Evolutionary conservation across 257 asterid genomes (phyloP).

Genomic region (Nicotiana noctiflora): DNA sequence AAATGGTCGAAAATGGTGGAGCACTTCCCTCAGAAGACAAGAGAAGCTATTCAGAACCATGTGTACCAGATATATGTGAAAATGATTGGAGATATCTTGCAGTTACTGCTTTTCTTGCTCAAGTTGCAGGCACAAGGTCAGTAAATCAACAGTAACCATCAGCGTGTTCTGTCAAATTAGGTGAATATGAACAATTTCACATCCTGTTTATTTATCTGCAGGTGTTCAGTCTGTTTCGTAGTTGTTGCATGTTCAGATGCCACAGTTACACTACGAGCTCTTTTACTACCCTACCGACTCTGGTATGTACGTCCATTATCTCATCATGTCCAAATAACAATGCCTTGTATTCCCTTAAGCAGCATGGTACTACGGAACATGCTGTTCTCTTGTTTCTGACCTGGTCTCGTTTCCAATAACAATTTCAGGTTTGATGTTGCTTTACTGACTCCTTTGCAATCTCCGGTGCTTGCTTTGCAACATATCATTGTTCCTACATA

Average conservation of each 20-base stretch:
- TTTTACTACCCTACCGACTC: conserved; percentile 68
- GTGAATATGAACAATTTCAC: background rate
- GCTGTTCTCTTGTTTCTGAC: conserved; percentile 9
- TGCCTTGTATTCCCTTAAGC: background rate
- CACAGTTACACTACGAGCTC: conserved; percentile 82
- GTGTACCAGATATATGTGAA: conserved; percentile 50
- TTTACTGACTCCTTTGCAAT: conserved; percentile 42
- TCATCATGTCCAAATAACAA: background rate
- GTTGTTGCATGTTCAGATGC: conserved; percentile 93
- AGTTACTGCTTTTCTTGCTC: conserved; percentile 88
- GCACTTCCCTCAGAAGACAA: conserved; percentile 26
- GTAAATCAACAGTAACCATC: conserved; percentile 17
- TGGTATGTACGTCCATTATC: conserved; percentile 40
- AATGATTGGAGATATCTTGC: conserved; percentile 95
- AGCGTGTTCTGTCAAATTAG: background rate
- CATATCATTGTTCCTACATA: conserved; percentile 57
- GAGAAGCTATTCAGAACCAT: conserved; percentile 24
- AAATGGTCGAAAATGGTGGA: conserved; percentile 26
- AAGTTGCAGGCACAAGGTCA: conserved; percentile 64
- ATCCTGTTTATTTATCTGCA: conserved; percentile 29
- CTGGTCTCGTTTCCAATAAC: conserved; percentile 12
- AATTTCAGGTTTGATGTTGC: conserved; percentile 89
- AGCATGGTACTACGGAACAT: background rate
- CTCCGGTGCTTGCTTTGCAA: conserved; percentile 81
- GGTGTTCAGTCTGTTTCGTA: conserved; percentile 71